A percentile compares a stretch with the other conserved stretches of the same genome.
phyloP scores from a whole-genome alignment of 2,329 filamentous ascomycete species.

The Xylaria sp. region DNA sequence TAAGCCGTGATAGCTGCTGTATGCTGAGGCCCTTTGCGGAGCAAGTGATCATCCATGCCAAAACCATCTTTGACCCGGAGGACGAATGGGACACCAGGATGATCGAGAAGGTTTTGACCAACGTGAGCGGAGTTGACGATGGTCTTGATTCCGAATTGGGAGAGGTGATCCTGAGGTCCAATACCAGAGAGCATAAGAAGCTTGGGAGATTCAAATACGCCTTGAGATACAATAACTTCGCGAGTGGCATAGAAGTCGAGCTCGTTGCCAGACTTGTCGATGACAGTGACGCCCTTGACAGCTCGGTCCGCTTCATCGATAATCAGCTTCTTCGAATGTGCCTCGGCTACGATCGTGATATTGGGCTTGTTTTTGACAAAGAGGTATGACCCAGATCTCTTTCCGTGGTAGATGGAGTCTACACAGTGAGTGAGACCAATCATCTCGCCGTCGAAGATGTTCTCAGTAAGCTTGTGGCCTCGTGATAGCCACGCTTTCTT shows the following conservation, averaged over 20 bases:
- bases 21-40: slow-evolving; percentile 52
- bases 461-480: slow-evolving; percentile 61
- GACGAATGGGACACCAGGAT: slow-evolving; percentile 63
- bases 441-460: slow-evolving; percentile 67
- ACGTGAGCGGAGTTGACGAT: slow-evolving; percentile 69
- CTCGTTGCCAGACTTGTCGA: slow-evolving; percentile 54
- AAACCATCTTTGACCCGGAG: slow-evolving; percentile 57
- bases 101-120: slow-evolving; percentile 72
- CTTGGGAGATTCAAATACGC: slow-evolving; percentile 72
- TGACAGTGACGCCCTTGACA: slow-evolving; percentile 59
- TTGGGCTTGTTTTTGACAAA: slow-evolving; percentile 60
- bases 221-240: slow-evolving; percentile 61
- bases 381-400: slow-evolving; percentile 62
- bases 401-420: slow-evolving; percentile 67
- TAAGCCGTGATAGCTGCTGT: slow-evolving; percentile 52
- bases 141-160: slow-evolving; percentile 62
- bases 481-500: slow-evolving; percentile 64
- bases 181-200: slow-evolving; percentile 73
- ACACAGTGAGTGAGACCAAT: slow-evolving; percentile 63
- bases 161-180: slow-evolving; percentile 64
- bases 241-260: slow-evolving; percentile 58
- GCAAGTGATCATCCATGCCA: slow-evolving; percentile 54
- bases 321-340: slow-evolving; percentile 63
- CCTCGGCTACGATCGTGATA: slow-evolving; percentile 60
- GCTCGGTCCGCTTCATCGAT: slow-evolving; percentile 55